These are phyloP conservation scores for Pleurotus salmoneostramineus DNA, from an alignment of 768 basidiomycete genomes.

Conservation along the genomic window DNA sequence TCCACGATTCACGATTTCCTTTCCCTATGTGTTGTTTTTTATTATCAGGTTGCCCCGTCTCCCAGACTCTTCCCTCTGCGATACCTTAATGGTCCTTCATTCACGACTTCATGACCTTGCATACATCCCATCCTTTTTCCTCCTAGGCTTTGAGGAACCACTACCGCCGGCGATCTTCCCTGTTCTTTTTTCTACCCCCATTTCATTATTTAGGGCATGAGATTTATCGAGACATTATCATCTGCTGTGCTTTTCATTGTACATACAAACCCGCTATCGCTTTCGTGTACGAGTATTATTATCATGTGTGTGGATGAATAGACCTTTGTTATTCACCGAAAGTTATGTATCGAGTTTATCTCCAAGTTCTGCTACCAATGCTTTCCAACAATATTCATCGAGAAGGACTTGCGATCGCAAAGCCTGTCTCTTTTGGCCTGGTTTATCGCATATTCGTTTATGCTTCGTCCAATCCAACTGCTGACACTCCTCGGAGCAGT, in stretches of 20 bases:
- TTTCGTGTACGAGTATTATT: conserved; percentile 1
- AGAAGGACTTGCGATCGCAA: not conserved
- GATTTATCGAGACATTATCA: not conserved
- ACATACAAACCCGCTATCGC: conserved; percentile 7
- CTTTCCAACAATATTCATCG: not conserved
- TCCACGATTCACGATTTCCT: not conserved
- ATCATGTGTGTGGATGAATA: not conserved
- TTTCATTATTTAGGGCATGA: conserved; percentile 3
- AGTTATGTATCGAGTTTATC: too few species aligned
- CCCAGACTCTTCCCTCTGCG: not conserved
- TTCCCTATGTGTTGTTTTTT: not conserved
- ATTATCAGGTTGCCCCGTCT: not conserved
- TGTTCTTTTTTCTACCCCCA: not conserved
- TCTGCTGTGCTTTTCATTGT: conserved; percentile 4
- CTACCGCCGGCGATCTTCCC: not conserved
- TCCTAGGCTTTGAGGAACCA: not conserved
- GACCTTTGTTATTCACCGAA: not conserved
- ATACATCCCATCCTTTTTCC: not conserved
- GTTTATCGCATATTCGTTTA: not conserved
- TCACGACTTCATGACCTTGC: conserved; percentile 1
- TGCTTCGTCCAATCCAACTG: not conserved
- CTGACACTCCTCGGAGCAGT: conserved; percentile 1
- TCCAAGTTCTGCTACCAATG: not conserved
- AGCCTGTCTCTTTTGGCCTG: not conserved
- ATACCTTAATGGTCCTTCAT: not conserved